These are phyloP conservation scores for Ganoderma sp. DNA, from an alignment of 1,284 basidiomycete genomes.

Conservation along the genomic window DNA sequence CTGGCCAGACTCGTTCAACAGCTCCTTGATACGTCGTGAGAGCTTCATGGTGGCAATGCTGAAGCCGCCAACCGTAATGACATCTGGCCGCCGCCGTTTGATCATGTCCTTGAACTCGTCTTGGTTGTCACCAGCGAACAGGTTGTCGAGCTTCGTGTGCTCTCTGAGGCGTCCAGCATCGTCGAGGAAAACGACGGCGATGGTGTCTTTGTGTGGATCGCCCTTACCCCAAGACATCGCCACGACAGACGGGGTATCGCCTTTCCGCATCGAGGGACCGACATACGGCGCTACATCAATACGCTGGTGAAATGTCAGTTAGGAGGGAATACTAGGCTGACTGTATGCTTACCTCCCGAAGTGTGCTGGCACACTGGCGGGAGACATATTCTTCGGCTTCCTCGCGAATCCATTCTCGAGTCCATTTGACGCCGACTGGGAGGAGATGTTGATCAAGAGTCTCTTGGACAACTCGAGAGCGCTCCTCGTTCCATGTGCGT, in stretches of 20 bases:
- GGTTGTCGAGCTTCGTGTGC: slow-evolving; percentile 88
- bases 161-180: slow-evolving; percentile 89
- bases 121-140: slow-evolving; percentile 68
- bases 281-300: slow-evolving; percentile 79
- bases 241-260: slow-evolving; percentile 84
- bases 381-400: slow-evolving; percentile 89
- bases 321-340: neutral
- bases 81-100: slow-evolving; percentile 83
- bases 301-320: slow-evolving; percentile 51
- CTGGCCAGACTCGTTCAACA: slow-evolving; percentile 30
- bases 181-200: slow-evolving; percentile 87
- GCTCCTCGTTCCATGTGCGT: slow-evolving; percentile 92
- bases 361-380: slow-evolving; percentile 64
- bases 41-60: slow-evolving; percentile 82
- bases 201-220: slow-evolving; percentile 89
- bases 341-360: slow-evolving; percentile 68
- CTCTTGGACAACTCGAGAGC: slow-evolving; percentile 80
- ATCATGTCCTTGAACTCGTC: slow-evolving; percentile 86
- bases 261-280: slow-evolving; percentile 64
- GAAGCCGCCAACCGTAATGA: slow-evolving; percentile 90
- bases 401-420: slow-evolving; percentile 87
- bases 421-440: slow-evolving; percentile 86
- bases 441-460: slow-evolving; percentile 82
- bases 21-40: slow-evolving; percentile 66
- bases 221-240: slow-evolving; percentile 96